Percentiles rank a stretch among this genome's conserved stretches.
phyloP scores from a whole-genome alignment of 139 green algal species.

The Coelastrella sp. region DNA sequence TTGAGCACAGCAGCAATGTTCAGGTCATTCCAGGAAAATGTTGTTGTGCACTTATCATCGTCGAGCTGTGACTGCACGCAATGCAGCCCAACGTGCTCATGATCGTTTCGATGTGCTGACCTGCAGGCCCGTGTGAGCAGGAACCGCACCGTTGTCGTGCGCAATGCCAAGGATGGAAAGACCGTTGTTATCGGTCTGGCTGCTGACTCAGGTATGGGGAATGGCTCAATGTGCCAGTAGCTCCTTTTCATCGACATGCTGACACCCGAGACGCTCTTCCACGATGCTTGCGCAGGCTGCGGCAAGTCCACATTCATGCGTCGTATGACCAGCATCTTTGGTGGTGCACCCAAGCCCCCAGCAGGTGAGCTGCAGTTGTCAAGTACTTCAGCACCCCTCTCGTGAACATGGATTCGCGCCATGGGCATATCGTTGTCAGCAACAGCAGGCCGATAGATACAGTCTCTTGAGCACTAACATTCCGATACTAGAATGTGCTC shows the following conservation, averaged over 20 bases:
- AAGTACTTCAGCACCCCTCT: neutral
- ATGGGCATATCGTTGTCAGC: no score
- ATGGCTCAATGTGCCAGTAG: neutral
- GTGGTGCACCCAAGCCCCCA: slow-evolving; percentile 90
- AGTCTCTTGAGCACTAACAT: no score
- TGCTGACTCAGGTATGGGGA: slow-evolving; percentile 90
- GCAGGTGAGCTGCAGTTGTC: slow-evolving; percentile 64
- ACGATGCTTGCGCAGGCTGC: no score
- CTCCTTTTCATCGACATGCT: slow-evolving; percentile 1
- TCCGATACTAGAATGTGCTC: no score
- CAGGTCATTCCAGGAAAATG: neutral
- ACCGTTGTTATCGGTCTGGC: slow-evolving; percentile 97
- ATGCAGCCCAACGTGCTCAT: neutral
- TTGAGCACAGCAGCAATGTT: neutral
- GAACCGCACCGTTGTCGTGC: slow-evolving; percentile 58
- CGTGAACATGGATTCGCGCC: no score
- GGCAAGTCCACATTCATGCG: slow-evolving; percentile 99
- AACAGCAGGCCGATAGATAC: no score
- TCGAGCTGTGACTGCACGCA: neutral
- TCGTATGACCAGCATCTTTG: slow-evolving; percentile 98
- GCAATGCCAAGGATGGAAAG: slow-evolving; percentile 64
- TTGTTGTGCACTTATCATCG: neutral
- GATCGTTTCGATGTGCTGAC: neutral
- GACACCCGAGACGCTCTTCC: no score
- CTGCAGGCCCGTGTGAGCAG: slow-evolving; percentile 21